Conservation (phyloP, 2,329 filamentous ascomycete species). For the Fusarium dimerum region DNA sequence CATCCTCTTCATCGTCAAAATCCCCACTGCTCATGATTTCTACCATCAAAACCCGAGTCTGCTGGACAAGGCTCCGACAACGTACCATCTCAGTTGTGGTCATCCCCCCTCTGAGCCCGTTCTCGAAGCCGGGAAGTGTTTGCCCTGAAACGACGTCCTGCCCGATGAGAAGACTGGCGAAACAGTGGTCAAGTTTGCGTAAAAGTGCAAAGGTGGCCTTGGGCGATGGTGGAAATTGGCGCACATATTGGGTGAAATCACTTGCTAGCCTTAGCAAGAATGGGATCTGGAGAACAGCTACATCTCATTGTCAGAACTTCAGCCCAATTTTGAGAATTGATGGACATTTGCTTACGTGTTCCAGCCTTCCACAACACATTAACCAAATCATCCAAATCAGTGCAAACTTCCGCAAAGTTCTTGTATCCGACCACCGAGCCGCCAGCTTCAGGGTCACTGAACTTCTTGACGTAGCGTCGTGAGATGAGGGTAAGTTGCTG, state of each 20-base stretch:
- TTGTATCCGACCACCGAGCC: constrained; percentile 55
- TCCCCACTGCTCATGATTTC: constrained; percentile 61
- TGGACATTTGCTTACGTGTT: constrained; percentile 63
- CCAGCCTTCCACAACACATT: constrained; percentile 85
- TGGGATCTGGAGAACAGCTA: constrained; percentile 67
- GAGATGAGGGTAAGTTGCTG: constrained; percentile 54
- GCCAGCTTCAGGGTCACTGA: constrained; percentile 44
- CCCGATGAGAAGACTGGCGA: constrained; percentile 72
- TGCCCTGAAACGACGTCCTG: constrained; percentile 66
- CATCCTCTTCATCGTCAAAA: constrained; percentile 38
- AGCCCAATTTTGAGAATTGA: no score
- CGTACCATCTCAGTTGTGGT: constrained; percentile 84
- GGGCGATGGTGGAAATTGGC: constrained; percentile 64
- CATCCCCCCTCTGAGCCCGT: constrained; percentile 63
- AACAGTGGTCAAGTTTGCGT: constrained; percentile 80
- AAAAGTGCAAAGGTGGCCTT: constrained; percentile 70
- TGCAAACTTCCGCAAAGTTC: constrained; percentile 69
- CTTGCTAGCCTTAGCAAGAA: constrained; percentile 79
- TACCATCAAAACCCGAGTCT: constrained; percentile 70
- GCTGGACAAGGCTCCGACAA: constrained; percentile 77
- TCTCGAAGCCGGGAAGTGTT: constrained; percentile 69
- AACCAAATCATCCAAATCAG: constrained; percentile 72
- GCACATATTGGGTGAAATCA: constrained; percentile 70
- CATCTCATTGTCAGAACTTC: constrained; percentile 3
- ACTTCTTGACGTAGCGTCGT: constrained; percentile 63